Conservation (phyloP, 1,284 basidiomycete species). For the Anthracocystis setariae region DNA sequence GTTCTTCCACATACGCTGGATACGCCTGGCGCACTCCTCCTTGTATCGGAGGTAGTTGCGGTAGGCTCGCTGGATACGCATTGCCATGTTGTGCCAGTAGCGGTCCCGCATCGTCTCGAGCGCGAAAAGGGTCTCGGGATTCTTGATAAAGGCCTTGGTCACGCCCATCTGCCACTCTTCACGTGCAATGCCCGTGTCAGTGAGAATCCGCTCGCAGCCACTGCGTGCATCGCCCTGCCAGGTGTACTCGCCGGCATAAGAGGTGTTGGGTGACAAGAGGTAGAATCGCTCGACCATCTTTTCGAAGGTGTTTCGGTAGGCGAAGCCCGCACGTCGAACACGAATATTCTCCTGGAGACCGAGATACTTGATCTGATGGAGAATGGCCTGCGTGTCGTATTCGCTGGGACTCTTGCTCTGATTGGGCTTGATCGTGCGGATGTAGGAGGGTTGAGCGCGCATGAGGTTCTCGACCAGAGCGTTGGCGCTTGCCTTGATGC, state of each 20-base stretch:
- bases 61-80: conserved; percentile 94
- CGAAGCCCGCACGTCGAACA: conserved; percentile 95
- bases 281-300: conserved; percentile 96
- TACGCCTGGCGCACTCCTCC: conserved; percentile 91
- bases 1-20: conserved; percentile 98
- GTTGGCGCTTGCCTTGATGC: conserved; percentile 90
- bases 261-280: conserved; percentile 90
- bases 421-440: conserved; percentile 99
- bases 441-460: conserved; percentile 96
- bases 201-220: conserved; percentile 91
- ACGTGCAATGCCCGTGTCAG: conserved; percentile 90
- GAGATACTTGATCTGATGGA: conserved; percentile 99
- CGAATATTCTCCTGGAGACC: conserved; percentile 98
- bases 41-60: conserved; percentile 94
- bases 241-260: conserved; percentile 98
- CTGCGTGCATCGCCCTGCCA: conserved; percentile 91
- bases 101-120: conserved; percentile 97
- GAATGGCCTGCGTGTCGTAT: conserved; percentile 91
- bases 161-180: conserved; percentile 99
- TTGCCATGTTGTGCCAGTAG: conserved; percentile 99
- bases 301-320: conserved; percentile 95
- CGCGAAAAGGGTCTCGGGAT: conserved; percentile 97
- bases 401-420: conserved; percentile 92
- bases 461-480: conserved; percentile 95
- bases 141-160: conserved; percentile 99